Conservation (phyloP, 768 basidiomycete species). For the Pisolithus microcarpus region DNA sequence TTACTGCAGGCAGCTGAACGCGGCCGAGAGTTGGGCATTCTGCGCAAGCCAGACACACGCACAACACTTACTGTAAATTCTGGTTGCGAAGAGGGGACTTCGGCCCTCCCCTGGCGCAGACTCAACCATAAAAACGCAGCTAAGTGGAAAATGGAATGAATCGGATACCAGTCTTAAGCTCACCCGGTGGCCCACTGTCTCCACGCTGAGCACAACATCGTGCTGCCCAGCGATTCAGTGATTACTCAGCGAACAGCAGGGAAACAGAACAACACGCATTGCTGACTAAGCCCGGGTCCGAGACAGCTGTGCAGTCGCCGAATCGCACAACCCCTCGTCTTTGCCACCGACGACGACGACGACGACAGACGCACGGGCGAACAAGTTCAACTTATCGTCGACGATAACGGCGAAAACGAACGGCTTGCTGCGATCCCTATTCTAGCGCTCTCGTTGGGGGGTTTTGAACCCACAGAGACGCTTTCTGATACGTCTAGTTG, state of each 20-base stretch:
- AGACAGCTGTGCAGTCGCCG: constrained; percentile 20
- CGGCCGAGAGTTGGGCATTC: not conserved
- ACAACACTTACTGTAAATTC: constrained; percentile 26
- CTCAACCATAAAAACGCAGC: constrained; percentile 2
- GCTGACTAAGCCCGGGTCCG: constrained; percentile 27
- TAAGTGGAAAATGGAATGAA: constrained; percentile 1
- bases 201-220: too few relatives aligned
- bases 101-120: not conserved
- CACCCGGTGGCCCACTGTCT: too few relatives aligned
- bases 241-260: not conserved
- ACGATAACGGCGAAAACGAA: constrained; percentile 18
- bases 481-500: constrained; percentile 20
- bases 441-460: constrained; percentile 12
- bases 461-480: constrained; percentile 8
- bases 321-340: constrained; percentile 25
- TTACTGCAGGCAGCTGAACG: constrained; percentile 46
- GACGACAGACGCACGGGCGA: constrained; percentile 10
- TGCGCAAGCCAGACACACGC: not conserved
- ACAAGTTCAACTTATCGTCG: constrained; percentile 23
- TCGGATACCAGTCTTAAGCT: not conserved
- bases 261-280: constrained; percentile 18
- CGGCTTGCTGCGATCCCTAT: not conserved
- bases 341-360: constrained; percentile 25
- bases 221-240: not conserved
- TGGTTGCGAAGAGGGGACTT: constrained; percentile 5